Base-by-base conservation (phyloP, 345 rosid species). In the Gossypium herbaceum region DNA sequence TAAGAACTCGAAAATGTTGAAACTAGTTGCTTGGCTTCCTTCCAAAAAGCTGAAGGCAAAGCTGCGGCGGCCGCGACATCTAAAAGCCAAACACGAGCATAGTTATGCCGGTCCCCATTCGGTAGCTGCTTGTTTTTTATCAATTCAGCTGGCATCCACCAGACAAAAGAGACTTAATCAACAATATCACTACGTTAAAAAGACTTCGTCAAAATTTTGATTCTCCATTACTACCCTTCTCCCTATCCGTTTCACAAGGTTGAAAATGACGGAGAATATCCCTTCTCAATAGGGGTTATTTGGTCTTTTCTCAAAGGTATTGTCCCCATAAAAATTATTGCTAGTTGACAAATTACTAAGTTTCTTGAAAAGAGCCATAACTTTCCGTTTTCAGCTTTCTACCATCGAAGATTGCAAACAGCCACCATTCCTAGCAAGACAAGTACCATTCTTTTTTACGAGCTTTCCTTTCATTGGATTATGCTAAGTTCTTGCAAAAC, bases 91-190 rank as follows among this genome's bases (percentile, higher is more conserved):
- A 17, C 12, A 58, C 50, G 25, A 61, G 24, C 47, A 57, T n/a
- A 47, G 44, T 19, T 51, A 29, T 9, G 78, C 77, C 77, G 77
- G 75, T 75, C 72, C 13, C 63, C 24, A 1, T 20, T 19, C 17
- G 19, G 12, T 55, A 52, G 22, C 41, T 10, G 60, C 4, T 54
- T 4, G 16, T 24, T 13, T 59, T 60, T 3, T 60, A 54, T 52
- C 51, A 54, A 41, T 74, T 81, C 76, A 1, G 72, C 81, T 73
- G 82, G 80, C 73, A 24, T 76, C 73, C 77, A 76, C 77, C 58
- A 12, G 55, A 56, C 27, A 11, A 34, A 34, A 34, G 41, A 17
- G 77, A 72, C 81, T 61, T 15, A 12, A 57, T 75, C 79, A 72
- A 72, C 20, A 1, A n/a, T 16, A 2, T 55, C 20, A 1, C 44